Evolutionary conservation across 2,329 filamentous ascomycete genomes (phyloP), one percentile per base, ranked within the genome.

Genomic region (Verticillium longisporum): DNA sequence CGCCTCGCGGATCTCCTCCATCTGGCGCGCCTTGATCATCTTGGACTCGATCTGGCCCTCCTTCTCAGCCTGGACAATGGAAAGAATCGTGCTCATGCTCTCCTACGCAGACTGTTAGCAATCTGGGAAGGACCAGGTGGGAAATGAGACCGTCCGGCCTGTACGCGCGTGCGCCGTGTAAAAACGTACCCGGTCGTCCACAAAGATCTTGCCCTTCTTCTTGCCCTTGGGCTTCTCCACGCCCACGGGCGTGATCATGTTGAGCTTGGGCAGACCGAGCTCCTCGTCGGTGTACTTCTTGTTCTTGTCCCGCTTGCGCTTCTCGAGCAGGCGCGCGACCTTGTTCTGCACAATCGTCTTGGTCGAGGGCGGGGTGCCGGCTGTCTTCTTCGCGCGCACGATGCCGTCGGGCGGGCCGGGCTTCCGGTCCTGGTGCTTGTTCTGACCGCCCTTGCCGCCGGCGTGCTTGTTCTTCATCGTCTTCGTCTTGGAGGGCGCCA

Each of bases 151-250:
- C 26, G 26, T 26, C 26, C 3, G 26, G 26, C 3, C 26, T 26
- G 26, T 26, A 26, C 26, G 26, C 26, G 26, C 26, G 26, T 26
- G 26, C 26, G 26, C 26, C 26, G 26, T 26, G 26, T 26, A 2
- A 26, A 32, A 58, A 72, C 82, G 36, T 76, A 92, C 90, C 77
- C 84, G 83, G 77, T 99, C 95, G 73, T 99, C 95, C 56, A 97
- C 92, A 75, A 97, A 99, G 61, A 92, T 86, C 82, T 99, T 99
- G 74, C 94, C 94, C 85, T 97, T 99, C 87, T 98, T 99, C 83
- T 93, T 93, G 60, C 94, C 94, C 74, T 89, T 91, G 10, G 92
- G 92, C 77, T 97, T 96, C 68, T 91, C 84, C 31, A 98, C 91
- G n/a, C 94, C 94, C 10, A 93, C 86, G 0, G 95, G 95, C 0